Evolutionary conservation across 2,329 filamentous ascomycete genomes (phyloP), one percentile per base, ranked within the genome.

Genomic region (Zasmidium cellare): DNA sequence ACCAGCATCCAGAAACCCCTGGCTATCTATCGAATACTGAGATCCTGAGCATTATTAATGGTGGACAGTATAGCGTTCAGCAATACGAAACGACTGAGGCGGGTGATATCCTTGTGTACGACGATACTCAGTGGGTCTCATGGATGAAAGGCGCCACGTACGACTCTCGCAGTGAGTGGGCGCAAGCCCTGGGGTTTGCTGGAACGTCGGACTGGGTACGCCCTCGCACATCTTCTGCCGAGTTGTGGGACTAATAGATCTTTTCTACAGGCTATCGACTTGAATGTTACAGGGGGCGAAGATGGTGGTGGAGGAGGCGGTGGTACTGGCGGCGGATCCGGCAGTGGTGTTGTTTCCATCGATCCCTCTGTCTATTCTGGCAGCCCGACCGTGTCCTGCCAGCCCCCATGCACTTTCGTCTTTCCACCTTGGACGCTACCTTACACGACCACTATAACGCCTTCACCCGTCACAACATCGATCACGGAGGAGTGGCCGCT

Each of bases 141-240:
- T 71, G 56, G 16, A 69, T 69, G 62, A 55, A 31, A 41, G 56
- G 65, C 5, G 52, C 61, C 1, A 70, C 60, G 19, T 71, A 74
- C 25, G 28, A 50, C 1, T 25, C 19, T 3, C 67, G 73, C 2
- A 53, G 44, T 2, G 60, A 53, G 2, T 52, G 46, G 16, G 68
- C 65, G 45, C 57, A 67, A 9, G 23, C 51, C 1, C 61, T 68
- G 47, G 71, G 72, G 56, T 72, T 74, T 57, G 68, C 59, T 9
- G 74, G 74, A 9, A 70, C 59, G 2, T 64, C 64, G 2, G 74
- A 76, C 58, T 77, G 74, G 75, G n/a, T n/a, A n/a, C n/a, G n/a
- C n/a, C n/a, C n/a, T n/a, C n/a, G n/a, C n/a, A n/a, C n/a, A n/a
- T n/a, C n/a, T n/a, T n/a, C n/a, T n/a, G n/a, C n/a, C n/a, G n/a